Base-by-base conservation (phyloP, 2,329 filamentous ascomycete genomes). In the Scopulariopsis brevicaulis region DNA sequence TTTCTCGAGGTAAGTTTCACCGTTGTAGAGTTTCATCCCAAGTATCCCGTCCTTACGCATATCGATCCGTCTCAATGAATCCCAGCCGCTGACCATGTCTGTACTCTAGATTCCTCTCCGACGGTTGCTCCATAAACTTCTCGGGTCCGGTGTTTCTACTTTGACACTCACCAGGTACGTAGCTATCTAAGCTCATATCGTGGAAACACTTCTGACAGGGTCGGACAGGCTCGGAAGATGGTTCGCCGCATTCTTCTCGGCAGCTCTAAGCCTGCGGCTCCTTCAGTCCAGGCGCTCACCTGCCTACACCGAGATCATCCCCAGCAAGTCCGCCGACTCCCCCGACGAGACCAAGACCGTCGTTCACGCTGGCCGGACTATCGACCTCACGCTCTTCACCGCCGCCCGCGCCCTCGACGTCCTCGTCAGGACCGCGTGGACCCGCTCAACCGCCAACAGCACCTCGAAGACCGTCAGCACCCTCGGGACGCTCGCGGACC, bases 371-470 rank as follows among this genome's bases (percentile, higher is more conserved):
- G 90, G 90, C 52, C 83, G 85, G 64, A 93, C 90, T 1, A 78
- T 95, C 60, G 90, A 95, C 67, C 76, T 95, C 35, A 93, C 89
- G 0, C 74, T 95, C n/a, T 93, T 94, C 67, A 83, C 87, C 12
- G 75, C 82, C 53, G 84, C 83, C 12, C 79, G 89, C 63, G 90
- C 90, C 52, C 66, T 88, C 12, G 89, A 94, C 69, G 81, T 90
- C 5, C 64, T 90, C 10, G 73, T 87, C 51, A 84, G 85, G 57
- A 79, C 84, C 62, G 65, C 84, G 25, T 92, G 88, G 86, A 71
- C 77, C 18, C 77, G 72, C 50, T 72, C 75, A 22, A 14, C 35
- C 34, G 60, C 71, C 78, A 54, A 66, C 76, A 61, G 73, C 75
- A 48, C 65, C 69, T 12, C 69, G 70, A 20, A 71, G 70, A 51